phyloP scores from a whole-genome alignment of 257 asterid genomes.

The Plantago major region DNA sequence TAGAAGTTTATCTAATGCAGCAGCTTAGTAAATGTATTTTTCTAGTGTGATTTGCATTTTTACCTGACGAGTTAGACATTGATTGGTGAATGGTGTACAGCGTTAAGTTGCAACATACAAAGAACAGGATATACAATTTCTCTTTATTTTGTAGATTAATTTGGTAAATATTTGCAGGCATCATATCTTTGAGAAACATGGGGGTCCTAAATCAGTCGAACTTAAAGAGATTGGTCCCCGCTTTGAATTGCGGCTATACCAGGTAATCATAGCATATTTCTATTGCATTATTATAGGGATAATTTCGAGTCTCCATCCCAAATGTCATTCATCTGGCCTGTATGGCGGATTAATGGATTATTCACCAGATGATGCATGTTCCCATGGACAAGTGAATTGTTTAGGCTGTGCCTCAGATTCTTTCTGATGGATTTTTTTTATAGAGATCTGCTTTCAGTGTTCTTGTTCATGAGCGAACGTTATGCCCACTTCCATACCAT shows the following conservation, averaged over 20 bases:
- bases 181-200: constrained; percentile 76
- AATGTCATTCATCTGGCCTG: not conserved
- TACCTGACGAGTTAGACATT: not conserved
- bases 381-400: not conserved
- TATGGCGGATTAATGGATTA: not conserved
- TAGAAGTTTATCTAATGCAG: too few relatives aligned
- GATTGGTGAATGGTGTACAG: not conserved
- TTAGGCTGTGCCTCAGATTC: not conserved
- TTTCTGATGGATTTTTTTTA: not conserved
- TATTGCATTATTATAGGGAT: not conserved
- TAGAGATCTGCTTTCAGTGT: too few relatives aligned
- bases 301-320: too few relatives aligned
- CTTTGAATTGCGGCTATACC: constrained; percentile 77
- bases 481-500: too few relatives aligned
- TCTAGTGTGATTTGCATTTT: too few relatives aligned
- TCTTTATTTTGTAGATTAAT: constrained; percentile 8
- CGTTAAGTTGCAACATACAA: too few relatives aligned
- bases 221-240: constrained; percentile 96
- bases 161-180: constrained; percentile 52
- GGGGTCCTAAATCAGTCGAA: constrained; percentile 87
- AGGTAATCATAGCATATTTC: constrained; percentile 39
- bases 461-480: too few relatives aligned
- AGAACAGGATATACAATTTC: not conserved
- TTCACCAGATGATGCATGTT: too few relatives aligned
- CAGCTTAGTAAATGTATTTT: too few relatives aligned